phyloP scores from a whole-genome alignment of 140 eudicot species.

The Erigeron philadelphicus region DNA sequence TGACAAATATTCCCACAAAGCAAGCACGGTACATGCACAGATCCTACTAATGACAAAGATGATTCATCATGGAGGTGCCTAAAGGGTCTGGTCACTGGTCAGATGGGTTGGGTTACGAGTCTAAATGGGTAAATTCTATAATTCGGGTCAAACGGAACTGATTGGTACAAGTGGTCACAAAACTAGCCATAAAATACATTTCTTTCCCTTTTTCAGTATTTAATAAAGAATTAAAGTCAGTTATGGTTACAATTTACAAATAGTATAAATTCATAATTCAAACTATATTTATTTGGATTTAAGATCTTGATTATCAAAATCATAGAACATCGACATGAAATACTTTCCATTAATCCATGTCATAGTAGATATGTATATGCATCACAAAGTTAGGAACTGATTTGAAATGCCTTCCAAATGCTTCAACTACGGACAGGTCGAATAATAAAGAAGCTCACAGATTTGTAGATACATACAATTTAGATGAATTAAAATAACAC shows the following conservation, averaged over 20 bases:
- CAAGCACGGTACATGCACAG: slow-evolving; percentile 63
- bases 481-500: background rate
- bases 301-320: too few species aligned
- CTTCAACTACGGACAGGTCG: background rate
- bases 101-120: background rate
- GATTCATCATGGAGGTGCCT: background rate
- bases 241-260: background rate
- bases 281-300: too few species aligned
- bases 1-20: slow-evolving; percentile 64
- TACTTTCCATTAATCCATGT: too few species aligned
- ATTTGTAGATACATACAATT: background rate
- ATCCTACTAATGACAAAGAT: background rate
- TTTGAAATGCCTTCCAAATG: background rate
- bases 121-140: background rate
- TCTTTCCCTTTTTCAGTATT: background rate
- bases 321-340: too few species aligned
- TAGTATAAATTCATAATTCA: too few species aligned
- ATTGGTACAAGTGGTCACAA: background rate
- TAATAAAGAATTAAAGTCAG: background rate
- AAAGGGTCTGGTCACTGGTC: background rate
- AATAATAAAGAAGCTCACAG: background rate
- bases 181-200: background rate
- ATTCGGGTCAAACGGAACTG: background rate
- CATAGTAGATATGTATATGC: background rate
- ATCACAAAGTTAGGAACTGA: background rate